phyloP scores from a whole-genome alignment of 2,329 filamentous ascomycete genomes.

The Meredithiella fracta region DNA sequence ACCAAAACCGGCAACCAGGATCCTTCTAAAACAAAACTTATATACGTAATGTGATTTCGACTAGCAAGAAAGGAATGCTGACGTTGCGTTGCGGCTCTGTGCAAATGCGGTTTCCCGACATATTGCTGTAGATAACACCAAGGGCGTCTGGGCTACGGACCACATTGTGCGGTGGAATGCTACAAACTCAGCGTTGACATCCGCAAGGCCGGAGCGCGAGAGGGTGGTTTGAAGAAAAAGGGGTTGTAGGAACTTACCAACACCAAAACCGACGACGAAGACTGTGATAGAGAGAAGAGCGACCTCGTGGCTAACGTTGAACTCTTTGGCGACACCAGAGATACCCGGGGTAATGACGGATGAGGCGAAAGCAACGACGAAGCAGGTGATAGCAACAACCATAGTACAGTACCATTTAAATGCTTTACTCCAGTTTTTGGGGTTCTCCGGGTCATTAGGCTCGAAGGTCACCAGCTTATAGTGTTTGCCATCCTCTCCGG shows the following conservation, averaged over 20 bases:
- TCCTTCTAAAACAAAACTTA: neutral
- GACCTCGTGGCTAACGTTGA: slow-evolving; percentile 55
- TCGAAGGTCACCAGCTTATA: slow-evolving; percentile 48
- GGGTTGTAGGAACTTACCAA: slow-evolving; percentile 32
- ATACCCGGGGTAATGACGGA: slow-evolving; percentile 68
- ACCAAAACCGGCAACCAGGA: neutral
- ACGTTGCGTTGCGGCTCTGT: neutral
- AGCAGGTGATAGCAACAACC: slow-evolving; percentile 62
- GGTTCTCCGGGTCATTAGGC: slow-evolving; percentile 56
- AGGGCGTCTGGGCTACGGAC: neutral
- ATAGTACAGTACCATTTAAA: slow-evolving; percentile 77
- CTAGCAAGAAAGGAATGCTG: neutral
- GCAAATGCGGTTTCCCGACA: neutral
- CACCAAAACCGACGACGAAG: slow-evolving; percentile 68
- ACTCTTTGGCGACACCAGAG: slow-evolving; percentile 42
- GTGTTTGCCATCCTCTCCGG: slow-evolving; percentile 15
- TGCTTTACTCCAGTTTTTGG: slow-evolving; percentile 68
- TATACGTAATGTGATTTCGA: neutral
- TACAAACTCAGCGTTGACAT: neutral
- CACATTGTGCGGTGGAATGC: neutral
- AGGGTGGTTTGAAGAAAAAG: slow-evolving; percentile 9
- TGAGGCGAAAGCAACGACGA: slow-evolving; percentile 55
- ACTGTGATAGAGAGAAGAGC: slow-evolving; percentile 55
- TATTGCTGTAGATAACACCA: neutral
- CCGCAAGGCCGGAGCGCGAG: neutral